Evolutionary conservation across 1,284 basidiomycete species (phyloP).

Genomic region (Moesziomyces sp.): DNA sequence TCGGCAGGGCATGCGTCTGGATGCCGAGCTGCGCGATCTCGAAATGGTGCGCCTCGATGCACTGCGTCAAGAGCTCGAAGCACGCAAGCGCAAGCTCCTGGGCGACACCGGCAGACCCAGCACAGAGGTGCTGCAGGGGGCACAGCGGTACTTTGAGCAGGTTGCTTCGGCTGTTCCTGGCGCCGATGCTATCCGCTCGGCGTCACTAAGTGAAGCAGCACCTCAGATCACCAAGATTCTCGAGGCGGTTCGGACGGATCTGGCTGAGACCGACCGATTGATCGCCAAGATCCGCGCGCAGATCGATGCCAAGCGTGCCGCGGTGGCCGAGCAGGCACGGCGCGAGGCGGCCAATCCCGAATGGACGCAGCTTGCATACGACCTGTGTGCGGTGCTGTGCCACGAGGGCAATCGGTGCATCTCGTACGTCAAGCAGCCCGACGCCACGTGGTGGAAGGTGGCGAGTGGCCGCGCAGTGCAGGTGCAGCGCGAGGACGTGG

Average conservation of each 20-base stretch:
- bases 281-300: constrained; percentile 21
- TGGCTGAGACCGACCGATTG: constrained; percentile 21
- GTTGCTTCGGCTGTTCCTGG: constrained; percentile 9
- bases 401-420: constrained; percentile 21
- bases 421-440: constrained; percentile 32
- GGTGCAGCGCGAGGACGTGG: constrained; percentile 25
- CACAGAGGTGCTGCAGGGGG: constrained; percentile 22
- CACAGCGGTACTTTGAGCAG: constrained; percentile 38
- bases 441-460: constrained; percentile 37
- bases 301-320: constrained; percentile 29
- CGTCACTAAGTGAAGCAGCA: constrained; percentile 28
- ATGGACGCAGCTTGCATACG: constrained; percentile 41
- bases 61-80: constrained; percentile 26
- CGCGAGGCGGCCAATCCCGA: constrained; percentile 35
- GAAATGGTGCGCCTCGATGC: constrained; percentile 24
- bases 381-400: constrained; percentile 36
- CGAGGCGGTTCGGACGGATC: constrained; percentile 22
- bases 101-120: constrained; percentile 20
- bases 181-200: constrained; percentile 20
- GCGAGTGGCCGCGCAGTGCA: constrained; percentile 6
- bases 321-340: constrained; percentile 20
- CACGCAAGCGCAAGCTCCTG: constrained; percentile 26
- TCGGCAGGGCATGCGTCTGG: constrained; percentile 34
- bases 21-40: constrained; percentile 29
- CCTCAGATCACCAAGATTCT: constrained; percentile 31